Conservation (phyloP, 1,284 basidiomycete genomes). For the Ustilago bromivora region DNA sequence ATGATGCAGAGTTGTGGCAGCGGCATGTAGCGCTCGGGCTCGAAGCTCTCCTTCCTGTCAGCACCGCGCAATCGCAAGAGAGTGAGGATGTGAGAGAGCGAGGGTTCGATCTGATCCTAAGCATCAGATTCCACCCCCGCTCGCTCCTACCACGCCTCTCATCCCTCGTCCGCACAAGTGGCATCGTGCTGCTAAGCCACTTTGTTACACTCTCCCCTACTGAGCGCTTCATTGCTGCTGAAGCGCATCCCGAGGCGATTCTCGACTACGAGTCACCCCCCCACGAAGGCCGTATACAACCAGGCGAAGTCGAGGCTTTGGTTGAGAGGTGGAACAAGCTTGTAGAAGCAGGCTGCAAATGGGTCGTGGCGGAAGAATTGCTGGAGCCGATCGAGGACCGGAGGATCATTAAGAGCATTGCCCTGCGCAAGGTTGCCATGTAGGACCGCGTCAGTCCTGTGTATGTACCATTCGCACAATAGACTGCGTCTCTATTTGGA, state of each 20-base stretch:
- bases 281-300: constrained; percentile 35
- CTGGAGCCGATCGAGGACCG: constrained; percentile 47
- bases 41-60: constrained; percentile 6
- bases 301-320: constrained; percentile 30
- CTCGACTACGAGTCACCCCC: constrained; percentile 41
- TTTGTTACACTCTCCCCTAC: constrained; percentile 29
- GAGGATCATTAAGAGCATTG: constrained; percentile 35
- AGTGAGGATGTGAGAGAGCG: not conserved
- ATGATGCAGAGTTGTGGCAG: constrained; percentile 6
- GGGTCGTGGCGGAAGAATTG: constrained; percentile 21
- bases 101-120: constrained; percentile 34
- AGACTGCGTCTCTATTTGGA: not conserved
- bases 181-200: constrained; percentile 43
- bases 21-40: constrained; percentile 15
- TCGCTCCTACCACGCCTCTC: constrained; percentile 22
- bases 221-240: constrained; percentile 5
- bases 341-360: constrained; percentile 2
- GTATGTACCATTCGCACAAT: not conserved
- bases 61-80: not conserved
- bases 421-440: constrained; percentile 15
- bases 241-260: constrained; percentile 11
- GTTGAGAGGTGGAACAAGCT: constrained; percentile 21
- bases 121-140: constrained; percentile 43
- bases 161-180: constrained; percentile 19
- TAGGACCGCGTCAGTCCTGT: not conserved